Conservation (phyloP, 2,329 filamentous ascomycete genomes). For the Penicillium sp. region DNA sequence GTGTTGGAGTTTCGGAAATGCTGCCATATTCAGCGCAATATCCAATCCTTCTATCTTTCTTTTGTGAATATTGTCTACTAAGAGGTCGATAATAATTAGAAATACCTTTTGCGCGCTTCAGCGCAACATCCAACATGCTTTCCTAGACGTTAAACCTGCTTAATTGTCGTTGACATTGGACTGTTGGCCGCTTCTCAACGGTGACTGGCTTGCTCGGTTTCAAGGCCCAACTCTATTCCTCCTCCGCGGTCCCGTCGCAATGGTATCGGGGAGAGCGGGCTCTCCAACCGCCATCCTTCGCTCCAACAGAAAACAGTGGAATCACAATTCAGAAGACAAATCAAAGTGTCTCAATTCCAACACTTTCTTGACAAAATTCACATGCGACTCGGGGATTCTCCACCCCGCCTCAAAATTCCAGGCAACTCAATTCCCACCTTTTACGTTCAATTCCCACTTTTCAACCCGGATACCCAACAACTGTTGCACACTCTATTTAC, state of each 20-base stretch:
- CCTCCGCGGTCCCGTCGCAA: neutral
- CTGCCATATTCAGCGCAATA: conserved; percentile 10
- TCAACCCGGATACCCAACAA: neutral
- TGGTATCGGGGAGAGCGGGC: neutral
- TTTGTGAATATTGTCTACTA: conserved; percentile 15
- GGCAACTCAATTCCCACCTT: neutral
- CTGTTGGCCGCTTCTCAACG: neutral
- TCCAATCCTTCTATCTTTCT: conserved; percentile 10
- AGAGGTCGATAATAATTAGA: conserved; percentile 15
- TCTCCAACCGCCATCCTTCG: neutral
- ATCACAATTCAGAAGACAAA: neutral
- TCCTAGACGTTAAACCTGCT: neutral
- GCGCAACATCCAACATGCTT: conserved; percentile 3
- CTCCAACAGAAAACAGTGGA: neutral
- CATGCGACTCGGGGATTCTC: neutral
- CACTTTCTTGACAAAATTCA: neutral
- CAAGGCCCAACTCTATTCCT: neutral
- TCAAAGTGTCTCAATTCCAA: neutral
- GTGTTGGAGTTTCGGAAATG: conserved; percentile 15
- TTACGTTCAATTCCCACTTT: neutral
- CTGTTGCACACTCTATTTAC: neutral
- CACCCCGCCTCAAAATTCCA: neutral
- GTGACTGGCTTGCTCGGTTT: neutral
- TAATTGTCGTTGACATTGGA: neutral
- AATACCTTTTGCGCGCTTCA: conserved; percentile 9